These are phyloP conservation scores for Bathelium albidoporum DNA, from an alignment of 495 filamentous ascomycete genomes.

Conservation along the genomic window DNA sequence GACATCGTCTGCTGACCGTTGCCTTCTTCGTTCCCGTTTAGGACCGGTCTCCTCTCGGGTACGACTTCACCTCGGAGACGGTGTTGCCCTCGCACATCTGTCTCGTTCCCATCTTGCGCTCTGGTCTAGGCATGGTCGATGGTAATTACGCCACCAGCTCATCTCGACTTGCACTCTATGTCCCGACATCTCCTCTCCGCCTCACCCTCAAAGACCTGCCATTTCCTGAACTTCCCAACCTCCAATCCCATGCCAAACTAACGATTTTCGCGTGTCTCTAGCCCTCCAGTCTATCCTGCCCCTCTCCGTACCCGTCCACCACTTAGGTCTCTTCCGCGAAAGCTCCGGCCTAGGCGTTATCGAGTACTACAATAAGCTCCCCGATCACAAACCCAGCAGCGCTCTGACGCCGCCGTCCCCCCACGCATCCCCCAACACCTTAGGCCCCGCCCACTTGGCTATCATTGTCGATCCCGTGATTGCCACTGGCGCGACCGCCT, in stretches of 20 bases:
- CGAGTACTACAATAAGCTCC: slow-evolving; percentile 98
- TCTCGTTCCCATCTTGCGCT: slow-evolving; percentile 85
- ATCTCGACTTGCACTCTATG: not conserved
- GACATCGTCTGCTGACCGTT: slow-evolving; percentile 12
- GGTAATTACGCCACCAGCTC: slow-evolving; percentile 33
- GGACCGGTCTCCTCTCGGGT: slow-evolving; percentile 66
- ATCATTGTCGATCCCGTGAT: slow-evolving; percentile 88
- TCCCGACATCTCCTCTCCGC: slow-evolving; percentile 3
- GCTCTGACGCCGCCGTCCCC: slow-evolving; percentile 22
- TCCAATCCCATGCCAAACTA: slow-evolving; percentile 23
- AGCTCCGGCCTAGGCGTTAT: slow-evolving; percentile 74
- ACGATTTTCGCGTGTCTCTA: not conserved
- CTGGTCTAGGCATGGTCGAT: slow-evolving; percentile 82
- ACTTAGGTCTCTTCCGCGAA: slow-evolving; percentile 89
- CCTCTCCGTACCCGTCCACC: slow-evolving; percentile 69
- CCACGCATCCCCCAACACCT: slow-evolving; percentile 31
- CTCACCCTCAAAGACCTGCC: slow-evolving; percentile 6
- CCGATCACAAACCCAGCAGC: slow-evolving; percentile 45
- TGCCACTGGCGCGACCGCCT: slow-evolving; percentile 82
- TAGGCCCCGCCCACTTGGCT: slow-evolving; percentile 49
- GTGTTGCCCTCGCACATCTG: slow-evolving; percentile 56
- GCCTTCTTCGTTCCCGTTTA: slow-evolving; percentile 31
- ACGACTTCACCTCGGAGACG: slow-evolving; percentile 51
- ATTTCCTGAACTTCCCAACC: not conserved
- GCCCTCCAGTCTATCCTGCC: slow-evolving; percentile 80